Evolutionary conservation across 2,329 filamentous ascomycete species (phyloP).

Genomic region (Diaporthe australafricana): DNA sequence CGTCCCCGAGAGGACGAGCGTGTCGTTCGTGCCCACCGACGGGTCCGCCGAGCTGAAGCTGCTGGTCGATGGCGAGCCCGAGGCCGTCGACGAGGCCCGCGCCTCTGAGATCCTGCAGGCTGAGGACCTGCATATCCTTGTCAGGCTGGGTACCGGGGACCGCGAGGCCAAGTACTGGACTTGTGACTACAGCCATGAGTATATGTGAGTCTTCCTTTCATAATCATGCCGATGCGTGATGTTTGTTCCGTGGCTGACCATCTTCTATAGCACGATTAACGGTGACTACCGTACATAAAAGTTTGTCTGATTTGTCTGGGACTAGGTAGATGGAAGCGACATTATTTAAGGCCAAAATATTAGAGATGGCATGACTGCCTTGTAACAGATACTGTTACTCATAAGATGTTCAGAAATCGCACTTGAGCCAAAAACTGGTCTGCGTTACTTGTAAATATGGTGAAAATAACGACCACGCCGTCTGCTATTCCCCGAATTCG

Average conservation of each 20-base stretch:
- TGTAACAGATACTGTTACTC: background rate
- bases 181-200: constrained; percentile 89
- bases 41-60: constrained; percentile 82
- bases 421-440: background rate
- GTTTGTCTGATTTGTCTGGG: background rate
- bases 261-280: constrained; percentile 61
- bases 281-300: constrained; percentile 73
- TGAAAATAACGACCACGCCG: no score
- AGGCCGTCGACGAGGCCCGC: constrained; percentile 80
- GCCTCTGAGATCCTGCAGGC: constrained; percentile 82
- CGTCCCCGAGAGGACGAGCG: constrained; percentile 76
- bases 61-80: constrained; percentile 82
- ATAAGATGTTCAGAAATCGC: background rate
- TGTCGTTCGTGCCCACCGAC: constrained; percentile 82
- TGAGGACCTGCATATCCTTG: constrained; percentile 83
- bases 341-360: background rate
- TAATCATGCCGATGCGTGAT: background rate
- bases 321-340: background rate
- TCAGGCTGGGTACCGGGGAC: constrained; percentile 76
- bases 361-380: background rate
- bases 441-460: no score
- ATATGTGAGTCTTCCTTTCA: constrained; percentile 55
- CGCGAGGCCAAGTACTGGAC: constrained; percentile 83
- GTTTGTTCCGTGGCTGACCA: constrained; percentile 39
- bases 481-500: no score